Percentiles rank a stretch among this genome's conserved stretches.
Evolutionary conservation across 805 yeast genomes (phyloP).

Genomic region (Kodamaea nitidulidarum): DNA sequence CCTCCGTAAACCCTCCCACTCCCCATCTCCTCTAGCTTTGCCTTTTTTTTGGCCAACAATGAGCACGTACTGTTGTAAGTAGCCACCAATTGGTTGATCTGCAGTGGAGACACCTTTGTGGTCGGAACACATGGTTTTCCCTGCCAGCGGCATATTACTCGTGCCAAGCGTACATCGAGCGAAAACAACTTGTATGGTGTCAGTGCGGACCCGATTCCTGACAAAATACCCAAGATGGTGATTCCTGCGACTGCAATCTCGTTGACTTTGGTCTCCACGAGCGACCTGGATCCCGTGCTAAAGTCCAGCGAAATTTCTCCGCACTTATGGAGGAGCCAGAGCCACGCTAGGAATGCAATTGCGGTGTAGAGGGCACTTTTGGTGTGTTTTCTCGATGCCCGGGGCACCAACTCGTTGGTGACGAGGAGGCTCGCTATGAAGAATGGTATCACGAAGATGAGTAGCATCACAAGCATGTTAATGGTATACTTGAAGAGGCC

Average conservation of each 20-base stretch:
- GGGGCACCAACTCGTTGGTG: conserved; percentile 25
- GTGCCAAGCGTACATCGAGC: conserved; percentile 8
- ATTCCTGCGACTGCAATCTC: conserved; percentile 48
- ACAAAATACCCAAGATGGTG: conserved; percentile 45
- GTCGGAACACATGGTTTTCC: neutral
- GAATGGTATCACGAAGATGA: conserved; percentile 44
- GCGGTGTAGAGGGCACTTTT: conserved; percentile 4
- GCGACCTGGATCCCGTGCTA: conserved; percentile 18
- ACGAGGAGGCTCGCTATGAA: conserved; percentile 29
- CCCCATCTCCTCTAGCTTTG: conserved; percentile 20
- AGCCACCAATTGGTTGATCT: conserved; percentile 4
- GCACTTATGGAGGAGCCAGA: conserved; percentile 27
- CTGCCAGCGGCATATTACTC: conserved; percentile 1
- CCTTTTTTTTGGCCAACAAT: conserved; percentile 30
- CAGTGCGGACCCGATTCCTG: conserved; percentile 51
- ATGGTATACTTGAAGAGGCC: conserved; percentile 38
- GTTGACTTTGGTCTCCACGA: conserved; percentile 42
- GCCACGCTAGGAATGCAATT: conserved; percentile 28
- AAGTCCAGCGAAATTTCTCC: conserved; percentile 30
- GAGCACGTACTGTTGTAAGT: conserved; percentile 38
- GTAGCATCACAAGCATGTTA: conserved; percentile 33
- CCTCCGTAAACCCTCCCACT: neutral
- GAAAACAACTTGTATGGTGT: conserved; percentile 34
- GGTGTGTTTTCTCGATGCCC: neutral
- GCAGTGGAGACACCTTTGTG: conserved; percentile 1